Percentiles rank a stretch among this genome's conserved stretches.
Evolutionary conservation across 2,329 filamentous ascomycete species (phyloP).

Genomic region (Penicillium nordicum): DNA sequence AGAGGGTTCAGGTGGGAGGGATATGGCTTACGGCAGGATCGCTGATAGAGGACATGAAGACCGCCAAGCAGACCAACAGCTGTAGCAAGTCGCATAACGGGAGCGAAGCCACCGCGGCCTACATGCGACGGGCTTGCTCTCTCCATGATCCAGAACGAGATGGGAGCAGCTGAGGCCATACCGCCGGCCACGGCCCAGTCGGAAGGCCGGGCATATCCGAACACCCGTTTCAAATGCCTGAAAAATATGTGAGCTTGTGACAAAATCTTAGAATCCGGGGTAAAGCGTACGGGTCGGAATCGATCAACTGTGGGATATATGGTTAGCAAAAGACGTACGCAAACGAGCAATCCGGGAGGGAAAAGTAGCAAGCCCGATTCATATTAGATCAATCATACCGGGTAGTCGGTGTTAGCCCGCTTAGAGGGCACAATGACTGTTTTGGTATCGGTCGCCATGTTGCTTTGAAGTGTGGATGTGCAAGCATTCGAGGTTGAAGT

Average conservation of each 20-base stretch:
- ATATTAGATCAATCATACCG: constrained; percentile 58
- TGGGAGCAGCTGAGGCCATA: constrained; percentile 69
- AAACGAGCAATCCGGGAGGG: neutral
- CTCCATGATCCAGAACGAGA: constrained; percentile 75
- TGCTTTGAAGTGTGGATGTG: constrained; percentile 17
- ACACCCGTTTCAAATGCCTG: constrained; percentile 86
- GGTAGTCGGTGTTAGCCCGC: constrained; percentile 76
- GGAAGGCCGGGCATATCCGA: constrained; percentile 78
- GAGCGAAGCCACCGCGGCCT: constrained; percentile 75
- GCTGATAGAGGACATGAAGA: constrained; percentile 80
- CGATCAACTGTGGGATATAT: constrained; percentile 71
- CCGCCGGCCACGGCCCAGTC: constrained; percentile 73
- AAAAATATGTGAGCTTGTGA: constrained; percentile 31
- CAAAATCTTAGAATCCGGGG: constrained; percentile 15
- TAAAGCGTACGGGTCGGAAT: constrained; percentile 86
- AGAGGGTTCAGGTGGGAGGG: neutral
- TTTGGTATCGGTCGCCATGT: constrained; percentile 39
- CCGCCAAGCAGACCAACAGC: constrained; percentile 72
- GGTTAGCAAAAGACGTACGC: constrained; percentile 18
- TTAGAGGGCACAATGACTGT: constrained; percentile 67
- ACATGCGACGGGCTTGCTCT: constrained; percentile 79
- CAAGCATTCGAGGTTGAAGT: constrained; percentile 25
- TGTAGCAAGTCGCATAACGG: constrained; percentile 74
- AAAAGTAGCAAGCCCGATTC: neutral
- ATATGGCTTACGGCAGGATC: constrained; percentile 70